Evolutionary conservation across 1,139 yeast genomes (phyloP), one percentile per base, ranked within the genome.

Genomic region (Pichia norvegensis): DNA sequence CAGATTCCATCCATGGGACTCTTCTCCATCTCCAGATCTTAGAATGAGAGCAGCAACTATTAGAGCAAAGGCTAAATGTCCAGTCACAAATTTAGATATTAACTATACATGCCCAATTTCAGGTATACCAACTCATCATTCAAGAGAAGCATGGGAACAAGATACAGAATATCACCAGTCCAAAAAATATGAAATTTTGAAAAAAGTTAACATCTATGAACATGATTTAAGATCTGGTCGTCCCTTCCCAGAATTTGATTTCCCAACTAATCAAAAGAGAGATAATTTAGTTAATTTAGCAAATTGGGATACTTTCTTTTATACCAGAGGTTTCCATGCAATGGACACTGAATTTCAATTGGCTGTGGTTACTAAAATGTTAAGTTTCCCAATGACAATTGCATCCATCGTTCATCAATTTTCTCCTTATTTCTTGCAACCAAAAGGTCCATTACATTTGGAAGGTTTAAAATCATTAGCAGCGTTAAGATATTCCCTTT

Each of bases 311-410:
- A 73, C 95, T 19, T 92, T 79, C 59, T 83, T 92, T 63, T 92
- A 92, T 66, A 92, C 98, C 0, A 76, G 98, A 64, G 86, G 85
- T 58, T 92, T 87, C 64, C 82, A 80, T 58, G 90, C 97, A 6
- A 90, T 92, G 97, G 95, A 92, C 65, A 85, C 96, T 13, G 97
- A 90, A 64, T 92, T 86, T 68, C 95, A 90, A 65, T 70, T 90
- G 61, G 97, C 98, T 0, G 95, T 95, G 2, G 92, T 90, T 33
- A 87, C 97, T 25, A 92, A 94, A 64, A 85, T 92, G 74, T 74
- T 92, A 61, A 85, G 95, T 42, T 92, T 88, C 65, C 98, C 98
- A 38, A 69, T 87, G 50, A 88, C 98, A 6, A 82, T 92, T 49
- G 95, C 87, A 13, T 78, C 95, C 1, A 66, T 87, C 22, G 67